Conservation (phyloP, 306 rosid genomes). For the Quercus mongolica region DNA sequence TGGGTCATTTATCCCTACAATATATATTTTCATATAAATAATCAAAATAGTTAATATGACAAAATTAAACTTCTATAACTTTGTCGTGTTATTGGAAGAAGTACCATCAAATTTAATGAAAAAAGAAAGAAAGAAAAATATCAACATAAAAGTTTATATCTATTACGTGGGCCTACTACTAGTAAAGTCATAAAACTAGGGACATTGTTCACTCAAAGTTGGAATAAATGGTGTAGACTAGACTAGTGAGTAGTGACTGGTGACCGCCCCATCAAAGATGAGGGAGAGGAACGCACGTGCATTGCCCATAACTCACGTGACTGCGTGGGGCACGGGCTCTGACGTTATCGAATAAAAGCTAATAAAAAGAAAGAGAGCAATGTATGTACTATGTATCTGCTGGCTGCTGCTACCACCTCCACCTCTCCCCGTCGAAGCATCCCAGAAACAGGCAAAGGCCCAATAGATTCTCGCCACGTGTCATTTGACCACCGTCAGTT, state of each 20-base stretch:
- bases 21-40: no score
- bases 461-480: constrained; percentile 44
- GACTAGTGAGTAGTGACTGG: not conserved
- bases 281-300: constrained; percentile 10
- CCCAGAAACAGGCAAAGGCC: constrained; percentile 20
- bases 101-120: no score
- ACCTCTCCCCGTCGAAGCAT: constrained; percentile 18
- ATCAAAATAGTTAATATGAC: no score
- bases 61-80: no score
- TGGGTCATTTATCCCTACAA: no score
- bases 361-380: not conserved
- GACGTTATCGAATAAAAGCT: constrained; percentile 28
- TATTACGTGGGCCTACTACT: no score
- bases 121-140: no score
- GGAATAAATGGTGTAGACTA: not conserved
- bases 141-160: no score
- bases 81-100: no score
- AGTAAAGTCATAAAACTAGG: no score
- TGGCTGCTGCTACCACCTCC: no score
- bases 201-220: not conserved
- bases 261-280: constrained; percentile 1
- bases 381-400: no score
- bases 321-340: constrained; percentile 48
- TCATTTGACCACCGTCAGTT: constrained; percentile 64
- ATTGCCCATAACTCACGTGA: constrained; percentile 45